Conservation (phyloP, 192 early-diverging fungal species). For the Spinellus fusiger region DNA sequence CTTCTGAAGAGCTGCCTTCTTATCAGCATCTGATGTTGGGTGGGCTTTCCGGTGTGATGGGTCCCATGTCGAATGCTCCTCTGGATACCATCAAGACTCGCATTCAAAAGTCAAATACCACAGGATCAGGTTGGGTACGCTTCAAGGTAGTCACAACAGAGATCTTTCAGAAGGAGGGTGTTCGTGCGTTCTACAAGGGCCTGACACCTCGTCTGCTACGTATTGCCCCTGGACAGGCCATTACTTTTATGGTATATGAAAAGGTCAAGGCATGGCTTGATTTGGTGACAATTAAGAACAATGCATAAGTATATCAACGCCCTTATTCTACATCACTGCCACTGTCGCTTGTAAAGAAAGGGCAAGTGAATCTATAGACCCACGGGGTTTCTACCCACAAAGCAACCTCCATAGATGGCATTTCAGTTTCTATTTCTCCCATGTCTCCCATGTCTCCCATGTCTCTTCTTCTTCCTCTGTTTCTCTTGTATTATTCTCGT, state of each 20-base stretch:
- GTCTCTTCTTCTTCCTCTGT: too few relatives aligned
- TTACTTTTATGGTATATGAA: conserved; percentile 94
- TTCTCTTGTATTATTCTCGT: too few relatives aligned
- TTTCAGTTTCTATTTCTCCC: too few relatives aligned
- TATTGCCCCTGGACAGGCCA: conserved; percentile 94
- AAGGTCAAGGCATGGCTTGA: conserved; percentile 76
- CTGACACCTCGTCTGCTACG: conserved; percentile 87
- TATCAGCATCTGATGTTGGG: conserved; percentile 90
- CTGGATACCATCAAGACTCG: conserved; percentile 99
- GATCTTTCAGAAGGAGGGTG: conserved; percentile 87
- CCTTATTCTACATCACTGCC: too few relatives aligned
- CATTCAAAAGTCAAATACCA: conserved; percentile 79
- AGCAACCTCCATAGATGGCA: too few relatives aligned
- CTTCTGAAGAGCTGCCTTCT: conserved; percentile 71
- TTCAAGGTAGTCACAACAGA: conserved; percentile 71
- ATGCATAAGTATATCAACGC: too few relatives aligned
- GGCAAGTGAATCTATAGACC: too few relatives aligned
- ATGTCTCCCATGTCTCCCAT: too few relatives aligned
- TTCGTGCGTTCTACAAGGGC: conserved; percentile 91
- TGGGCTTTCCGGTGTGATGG: conserved; percentile 86
- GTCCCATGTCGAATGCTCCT: conserved; percentile 92
- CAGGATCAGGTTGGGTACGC: conserved; percentile 69
- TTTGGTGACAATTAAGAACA: conserved; percentile 15
- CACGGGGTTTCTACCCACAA: too few relatives aligned
- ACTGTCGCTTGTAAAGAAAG: too few relatives aligned